A percentile compares a stretch with the other conserved stretches of the same genome.
Evolutionary conservation across 2,329 filamentous ascomycete genomes (phyloP).

Genomic region (Sporothrix euskadiensis): DNA sequence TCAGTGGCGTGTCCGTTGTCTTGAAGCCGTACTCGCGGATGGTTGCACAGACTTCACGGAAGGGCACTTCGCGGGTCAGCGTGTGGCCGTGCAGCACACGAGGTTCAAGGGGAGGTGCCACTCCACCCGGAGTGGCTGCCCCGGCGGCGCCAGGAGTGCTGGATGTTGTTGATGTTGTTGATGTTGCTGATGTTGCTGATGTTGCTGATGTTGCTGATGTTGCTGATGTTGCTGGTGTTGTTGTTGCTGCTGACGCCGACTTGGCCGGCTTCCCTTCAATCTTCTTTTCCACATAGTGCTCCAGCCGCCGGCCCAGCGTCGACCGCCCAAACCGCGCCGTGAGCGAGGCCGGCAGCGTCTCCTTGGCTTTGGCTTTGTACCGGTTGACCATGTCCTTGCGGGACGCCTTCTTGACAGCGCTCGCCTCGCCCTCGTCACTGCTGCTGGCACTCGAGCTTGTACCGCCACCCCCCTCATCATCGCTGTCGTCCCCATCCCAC

Average conservation of each 20-base stretch:
- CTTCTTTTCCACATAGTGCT: constrained; percentile 41
- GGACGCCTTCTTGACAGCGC: constrained; percentile 36
- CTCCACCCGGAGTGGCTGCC: neutral
- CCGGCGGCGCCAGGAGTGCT: neutral
- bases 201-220: no score
- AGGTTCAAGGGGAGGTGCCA: constrained; percentile 56
- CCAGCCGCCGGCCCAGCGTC: constrained; percentile 48
- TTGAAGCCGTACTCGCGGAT: constrained; percentile 79
- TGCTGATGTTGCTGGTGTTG: neutral
- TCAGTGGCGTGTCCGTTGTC: constrained; percentile 76
- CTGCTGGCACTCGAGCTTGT: constrained; percentile 51
- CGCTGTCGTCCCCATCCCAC: constrained; percentile 71
- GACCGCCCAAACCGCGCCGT: constrained; percentile 51
- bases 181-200: neutral
- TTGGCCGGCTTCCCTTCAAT: constrained; percentile 29
- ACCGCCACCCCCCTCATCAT: neutral
- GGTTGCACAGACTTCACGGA: constrained; percentile 79
- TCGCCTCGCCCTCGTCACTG: constrained; percentile 39
- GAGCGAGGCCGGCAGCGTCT: constrained; percentile 51
- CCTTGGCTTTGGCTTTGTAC: constrained; percentile 68
- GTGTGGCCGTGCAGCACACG: constrained; percentile 86
- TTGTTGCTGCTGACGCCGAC: no score
- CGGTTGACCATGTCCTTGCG: constrained; percentile 62
- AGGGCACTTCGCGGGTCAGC: constrained; percentile 82
- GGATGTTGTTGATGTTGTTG: neutral